Evolutionary conservation across 1,139 yeast species (phyloP), one percentile per base, ranked within the genome.

Genomic region (Kurtzmaniella quercitrusa): DNA sequence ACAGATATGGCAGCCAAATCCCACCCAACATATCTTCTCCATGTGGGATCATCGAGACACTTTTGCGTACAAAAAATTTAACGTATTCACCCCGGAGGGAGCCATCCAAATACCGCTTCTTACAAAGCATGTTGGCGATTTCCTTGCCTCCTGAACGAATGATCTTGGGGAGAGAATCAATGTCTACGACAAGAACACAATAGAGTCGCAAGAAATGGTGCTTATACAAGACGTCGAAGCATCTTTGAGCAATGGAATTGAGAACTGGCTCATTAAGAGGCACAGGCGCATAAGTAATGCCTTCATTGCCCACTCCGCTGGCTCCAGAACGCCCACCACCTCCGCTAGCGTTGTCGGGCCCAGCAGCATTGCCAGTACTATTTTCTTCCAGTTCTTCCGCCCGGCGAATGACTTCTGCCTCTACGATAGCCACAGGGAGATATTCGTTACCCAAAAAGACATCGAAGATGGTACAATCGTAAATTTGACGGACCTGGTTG

Each of bases 391-490:
- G 39, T 14, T 65, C 70, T 12, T 64, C 47, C 6, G 65, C 54
- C 46, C 63, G 57, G 51, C 75, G 62, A 1, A 91, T 89, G 16
- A 85, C 74, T 14, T 89, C 82, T 2, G 96, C 85, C 60, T 94
- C 99, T 33, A 94, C 80, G 1, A 93, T 81, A 7, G 93, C 86
- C 5, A 90, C 90, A 0, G 96, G 90, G 24, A 91, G 70, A 58
- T 88, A 87, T 58, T 89, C 96, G 45, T 84, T 85, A 41, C 91
- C 93, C 44, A 89, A 82, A 51, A 80, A 80, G 9, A 91, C 78
- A 59, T 94, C 98, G 63, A 93, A 94, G 17, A 94, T 89, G 1
- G 96, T 85, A 52, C 96, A 88, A 55, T 94, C 98, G 49, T 85
- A 85, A 1, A 91, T 85, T 43, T 86, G 83, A 29, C 90, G 79